Conservation (phyloP, 441 rosid genomes). For the Mallotus japonicus region DNA sequence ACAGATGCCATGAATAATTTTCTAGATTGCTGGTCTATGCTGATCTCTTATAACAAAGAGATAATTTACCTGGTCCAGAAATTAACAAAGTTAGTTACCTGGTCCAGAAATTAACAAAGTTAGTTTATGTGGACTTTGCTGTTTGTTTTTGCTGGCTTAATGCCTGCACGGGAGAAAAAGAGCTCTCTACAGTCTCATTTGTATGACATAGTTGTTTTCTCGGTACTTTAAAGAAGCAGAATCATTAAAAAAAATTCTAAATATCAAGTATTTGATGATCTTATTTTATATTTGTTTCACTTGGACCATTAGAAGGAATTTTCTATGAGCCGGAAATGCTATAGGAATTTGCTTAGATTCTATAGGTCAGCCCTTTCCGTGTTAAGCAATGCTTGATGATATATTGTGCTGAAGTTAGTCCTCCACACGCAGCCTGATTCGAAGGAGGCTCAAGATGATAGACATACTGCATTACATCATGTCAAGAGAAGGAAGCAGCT, state of each 20-base stretch:
- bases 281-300: not conserved
- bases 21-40: not conserved
- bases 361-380: not conserved
- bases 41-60: not conserved
- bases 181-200: not conserved
- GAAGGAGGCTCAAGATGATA: slow-evolving; percentile 59
- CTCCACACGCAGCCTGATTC: slow-evolving; percentile 47
- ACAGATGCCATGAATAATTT: not conserved
- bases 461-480: slow-evolving; percentile 53
- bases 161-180: not conserved
- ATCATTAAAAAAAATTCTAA: not conserved
- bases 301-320: not conserved
- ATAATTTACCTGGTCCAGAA: not conserved
- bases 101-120: not conserved
- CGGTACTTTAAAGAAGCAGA: not conserved
- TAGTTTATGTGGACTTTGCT: not conserved
- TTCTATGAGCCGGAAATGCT: not conserved
- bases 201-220: not conserved
- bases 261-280: not conserved
- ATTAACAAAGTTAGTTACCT: not conserved
- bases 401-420: not conserved
- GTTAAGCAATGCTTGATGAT: not conserved
- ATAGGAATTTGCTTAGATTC: not conserved
- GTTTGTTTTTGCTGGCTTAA: not conserved
- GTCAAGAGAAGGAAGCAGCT: slow-evolving; percentile 73